Percentiles rank a stretch among this genome's conserved stretches.
These are phyloP conservation scores for Bolboschoenoplectus hybrid DNA, from an alignment of 202 grass and related monocot genomes.

Conservation along the genomic window DNA sequence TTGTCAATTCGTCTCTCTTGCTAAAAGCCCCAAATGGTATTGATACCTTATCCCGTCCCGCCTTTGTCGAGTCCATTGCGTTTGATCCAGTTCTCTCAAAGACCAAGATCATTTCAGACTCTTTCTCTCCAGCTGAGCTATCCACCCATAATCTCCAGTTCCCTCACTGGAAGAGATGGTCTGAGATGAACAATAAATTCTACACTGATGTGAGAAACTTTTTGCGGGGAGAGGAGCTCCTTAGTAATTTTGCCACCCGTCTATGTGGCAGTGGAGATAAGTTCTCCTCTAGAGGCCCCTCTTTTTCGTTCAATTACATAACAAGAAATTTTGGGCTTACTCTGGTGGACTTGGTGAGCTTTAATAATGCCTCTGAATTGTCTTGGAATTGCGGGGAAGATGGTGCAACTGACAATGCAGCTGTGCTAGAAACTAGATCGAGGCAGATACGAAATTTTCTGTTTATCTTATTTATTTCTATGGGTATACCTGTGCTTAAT, in stretches of 20 bases:
- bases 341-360: conserved; percentile 89
- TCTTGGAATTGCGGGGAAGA: conserved; percentile 96
- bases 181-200: conserved; percentile 78
- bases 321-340: conserved; percentile 79
- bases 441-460: conserved; percentile 85
- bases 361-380: conserved; percentile 63
- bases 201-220: conserved; percentile 74
- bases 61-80: conserved; percentile 82
- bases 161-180: conserved; percentile 89
- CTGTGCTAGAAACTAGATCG: conserved; percentile 70
- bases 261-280: conserved; percentile 86
- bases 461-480: conserved; percentile 77
- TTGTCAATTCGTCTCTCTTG: conserved; percentile 81
- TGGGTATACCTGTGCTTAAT: conserved; percentile 81
- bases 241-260: conserved; percentile 77
- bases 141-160: conserved; percentile 72
- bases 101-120: conserved; percentile 87
- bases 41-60: conserved; percentile 62
- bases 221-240: conserved; percentile 66
- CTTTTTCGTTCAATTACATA: conserved; percentile 88
- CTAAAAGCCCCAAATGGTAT: conserved; percentile 48
- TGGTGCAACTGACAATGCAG: conserved; percentile 59
- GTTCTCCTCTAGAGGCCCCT: conserved; percentile 72
- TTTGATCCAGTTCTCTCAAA: conserved; percentile 83
- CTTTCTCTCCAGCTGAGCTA: conserved; percentile 75